These are phyloP conservation scores for Berberis thunbergii DNA, from an alignment of 164 flowering plant genomes.

Conservation along the genomic window DNA sequence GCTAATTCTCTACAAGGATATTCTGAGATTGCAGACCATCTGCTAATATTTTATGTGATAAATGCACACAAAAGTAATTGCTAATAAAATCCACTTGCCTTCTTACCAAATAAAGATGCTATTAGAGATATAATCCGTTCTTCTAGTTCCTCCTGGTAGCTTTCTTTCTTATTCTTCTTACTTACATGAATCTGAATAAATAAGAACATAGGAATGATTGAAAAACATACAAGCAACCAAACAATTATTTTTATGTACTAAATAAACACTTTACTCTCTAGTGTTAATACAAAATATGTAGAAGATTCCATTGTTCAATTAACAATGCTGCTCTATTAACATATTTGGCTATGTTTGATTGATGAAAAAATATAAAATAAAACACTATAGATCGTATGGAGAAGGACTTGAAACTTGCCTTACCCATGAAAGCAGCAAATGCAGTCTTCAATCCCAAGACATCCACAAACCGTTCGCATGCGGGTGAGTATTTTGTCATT, in stretches of 20 bases:
- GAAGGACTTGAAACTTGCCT: conserved; percentile 67
- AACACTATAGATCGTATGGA: conserved; percentile 7
- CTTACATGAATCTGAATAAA: conserved; percentile 56
- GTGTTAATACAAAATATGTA: too few species aligned
- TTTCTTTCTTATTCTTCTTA: conserved; percentile 85
- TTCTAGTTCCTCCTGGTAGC: conserved; percentile 84
- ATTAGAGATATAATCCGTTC: conserved; percentile 84
- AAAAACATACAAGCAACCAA: too few species aligned
- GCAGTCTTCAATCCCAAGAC: conserved; percentile 96
- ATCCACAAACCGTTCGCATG: conserved; percentile 94
- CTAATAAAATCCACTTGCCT: conserved; percentile 23
- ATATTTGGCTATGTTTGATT: background rate
- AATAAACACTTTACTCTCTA: too few species aligned
- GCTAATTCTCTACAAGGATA: too few species aligned
- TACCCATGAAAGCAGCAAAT: conserved; percentile 99
- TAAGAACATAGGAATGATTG: too few species aligned
- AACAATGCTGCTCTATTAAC: too few species aligned
- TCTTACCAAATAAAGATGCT: conserved; percentile 93
- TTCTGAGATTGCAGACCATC: too few species aligned
- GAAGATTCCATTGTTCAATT: too few species aligned
- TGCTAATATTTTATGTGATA: background rate
- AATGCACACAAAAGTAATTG: background rate
- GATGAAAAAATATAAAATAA: background rate
- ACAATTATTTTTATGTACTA: too few species aligned
- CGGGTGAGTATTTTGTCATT: conserved; percentile 90